Evolutionary conservation across 1,284 basidiomycete species (phyloP).

Genomic region (Limonomyces culmigenus): DNA sequence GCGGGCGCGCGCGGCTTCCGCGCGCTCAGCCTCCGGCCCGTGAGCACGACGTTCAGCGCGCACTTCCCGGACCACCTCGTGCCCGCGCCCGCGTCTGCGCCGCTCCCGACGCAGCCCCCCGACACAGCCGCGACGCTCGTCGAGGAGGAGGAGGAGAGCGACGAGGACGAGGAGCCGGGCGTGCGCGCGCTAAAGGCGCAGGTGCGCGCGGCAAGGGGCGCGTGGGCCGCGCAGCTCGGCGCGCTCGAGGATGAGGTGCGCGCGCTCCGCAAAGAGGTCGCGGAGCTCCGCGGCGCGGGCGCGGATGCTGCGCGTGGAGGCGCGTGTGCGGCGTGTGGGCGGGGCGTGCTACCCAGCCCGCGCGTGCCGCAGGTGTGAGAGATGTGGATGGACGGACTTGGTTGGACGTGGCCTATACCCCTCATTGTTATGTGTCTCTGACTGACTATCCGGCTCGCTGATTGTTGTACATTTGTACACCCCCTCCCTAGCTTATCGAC

Average conservation of each 20-base stretch:
- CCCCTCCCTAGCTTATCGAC: no score
- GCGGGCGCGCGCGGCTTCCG: slow-evolving; percentile 43
- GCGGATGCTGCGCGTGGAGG: no score
- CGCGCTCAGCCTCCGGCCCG: slow-evolving; percentile 50
- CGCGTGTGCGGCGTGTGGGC: no score
- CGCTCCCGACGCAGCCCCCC: slow-evolving; percentile 36
- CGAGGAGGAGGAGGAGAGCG: slow-evolving; percentile 5
- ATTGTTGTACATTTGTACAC: no score
- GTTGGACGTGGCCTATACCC: no score
- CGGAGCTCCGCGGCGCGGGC: slow-evolving; percentile 34
- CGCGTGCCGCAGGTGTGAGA: no score
- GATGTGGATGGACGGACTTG: no score
- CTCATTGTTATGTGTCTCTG: no score
- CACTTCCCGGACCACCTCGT: slow-evolving; percentile 51
- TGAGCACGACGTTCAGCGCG: slow-evolving; percentile 59
- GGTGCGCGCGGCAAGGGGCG: slow-evolving; percentile 35
- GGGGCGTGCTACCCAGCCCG: no score
- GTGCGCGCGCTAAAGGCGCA: slow-evolving; percentile 46
- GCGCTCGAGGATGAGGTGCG: slow-evolving; percentile 60
- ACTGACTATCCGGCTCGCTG: no score
- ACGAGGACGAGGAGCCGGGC: slow-evolving; percentile 28
- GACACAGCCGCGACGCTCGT: slow-evolving; percentile 6
- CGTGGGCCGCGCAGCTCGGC: slow-evolving; percentile 56
- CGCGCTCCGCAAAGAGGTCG: slow-evolving; percentile 50
- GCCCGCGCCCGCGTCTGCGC: slow-evolving; percentile 21